These are phyloP conservation scores for Trypanosoma mega DNA, from an alignment of 208 protist species.

Conservation along the genomic window DNA sequence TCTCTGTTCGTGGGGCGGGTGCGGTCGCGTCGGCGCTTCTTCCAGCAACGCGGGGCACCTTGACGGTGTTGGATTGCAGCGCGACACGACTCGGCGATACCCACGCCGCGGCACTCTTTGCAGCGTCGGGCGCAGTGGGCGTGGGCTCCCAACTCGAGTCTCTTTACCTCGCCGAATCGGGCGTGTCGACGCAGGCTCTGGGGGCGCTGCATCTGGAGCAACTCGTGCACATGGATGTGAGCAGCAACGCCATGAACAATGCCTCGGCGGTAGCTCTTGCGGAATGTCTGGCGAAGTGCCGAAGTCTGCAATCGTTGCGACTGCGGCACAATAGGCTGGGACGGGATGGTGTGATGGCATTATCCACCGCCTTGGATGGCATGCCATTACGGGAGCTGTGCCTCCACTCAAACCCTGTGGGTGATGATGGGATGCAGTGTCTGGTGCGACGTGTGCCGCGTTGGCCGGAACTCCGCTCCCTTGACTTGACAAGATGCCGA, in stretches of 20 bases:
- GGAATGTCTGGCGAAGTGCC: slow-evolving; percentile 43
- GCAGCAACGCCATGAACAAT: slow-evolving; percentile 45
- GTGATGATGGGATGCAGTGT: slow-evolving; percentile 41
- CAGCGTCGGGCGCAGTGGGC: too few species aligned
- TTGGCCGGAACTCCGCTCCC: slow-evolving; percentile 50
- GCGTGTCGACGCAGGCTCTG: slow-evolving; percentile 39
- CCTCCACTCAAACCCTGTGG: slow-evolving; percentile 59
- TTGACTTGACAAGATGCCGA: slow-evolving; percentile 76
- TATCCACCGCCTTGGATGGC: slow-evolving; percentile 39
- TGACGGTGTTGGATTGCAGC: too few species aligned
- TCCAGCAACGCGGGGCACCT: too few species aligned
- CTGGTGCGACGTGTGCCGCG: slow-evolving; percentile 32
- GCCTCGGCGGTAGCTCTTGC: slow-evolving; percentile 45
- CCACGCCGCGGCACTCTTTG: too few species aligned
- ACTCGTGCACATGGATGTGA: slow-evolving; percentile 47
- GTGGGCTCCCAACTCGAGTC: too few species aligned
- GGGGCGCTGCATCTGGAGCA: slow-evolving; percentile 24
- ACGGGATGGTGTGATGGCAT: slow-evolving; percentile 21
- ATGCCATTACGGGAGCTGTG: slow-evolving; percentile 33
- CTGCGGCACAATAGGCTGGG: slow-evolving; percentile 64
- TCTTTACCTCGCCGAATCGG: slow-evolving; percentile 53
- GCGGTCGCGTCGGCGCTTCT: too few species aligned
- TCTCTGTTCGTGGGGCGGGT: too few species aligned
- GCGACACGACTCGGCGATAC: too few species aligned
- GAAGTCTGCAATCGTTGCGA: slow-evolving; percentile 34